A percentile compares a stretch with the other conserved stretches of the same genome.
Conservation (phyloP, 768 basidiomycete genomes). For the Naganishia randhawae region DNA sequence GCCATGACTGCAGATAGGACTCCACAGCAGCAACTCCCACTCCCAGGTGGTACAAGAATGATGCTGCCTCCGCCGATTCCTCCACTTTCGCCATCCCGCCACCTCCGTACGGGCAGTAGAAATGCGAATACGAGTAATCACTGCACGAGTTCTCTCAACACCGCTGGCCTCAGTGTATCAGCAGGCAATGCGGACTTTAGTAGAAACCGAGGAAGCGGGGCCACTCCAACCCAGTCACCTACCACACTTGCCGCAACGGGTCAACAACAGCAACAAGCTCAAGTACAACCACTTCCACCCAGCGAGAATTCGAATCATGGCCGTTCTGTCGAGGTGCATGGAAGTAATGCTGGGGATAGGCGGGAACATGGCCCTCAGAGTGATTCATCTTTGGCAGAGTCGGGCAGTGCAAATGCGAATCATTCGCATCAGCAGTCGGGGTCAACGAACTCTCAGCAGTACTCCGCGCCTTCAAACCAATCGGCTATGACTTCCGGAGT, state of each 20-base stretch:
- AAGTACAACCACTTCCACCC: slow-evolving; percentile 14
- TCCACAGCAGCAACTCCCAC: neutral
- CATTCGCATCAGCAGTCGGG: neutral
- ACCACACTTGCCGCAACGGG: neutral
- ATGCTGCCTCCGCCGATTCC: slow-evolving; percentile 15
- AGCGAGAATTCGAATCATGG: slow-evolving; percentile 15
- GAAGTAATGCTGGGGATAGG: neutral
- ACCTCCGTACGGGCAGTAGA: neutral
- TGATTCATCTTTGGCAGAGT: neutral
- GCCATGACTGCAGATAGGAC: neutral
- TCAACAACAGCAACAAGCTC: neutral
- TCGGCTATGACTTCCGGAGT: neutral
- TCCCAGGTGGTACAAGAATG: neutral
- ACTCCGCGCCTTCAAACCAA: neutral
- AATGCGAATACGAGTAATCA: neutral
- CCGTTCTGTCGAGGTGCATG: neutral
- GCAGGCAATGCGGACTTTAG: neutral
- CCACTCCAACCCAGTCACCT: neutral
- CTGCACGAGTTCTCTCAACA: neutral
- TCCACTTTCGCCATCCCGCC: slow-evolving; percentile 21
- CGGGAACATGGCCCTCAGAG: slow-evolving; percentile 7
- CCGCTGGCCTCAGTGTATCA: neutral
- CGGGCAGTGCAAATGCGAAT: neutral
- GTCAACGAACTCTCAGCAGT: neutral
- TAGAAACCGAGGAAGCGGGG: neutral